Conservation (phyloP, 208 protist species). For the Leishmania lainsoni region DNA sequence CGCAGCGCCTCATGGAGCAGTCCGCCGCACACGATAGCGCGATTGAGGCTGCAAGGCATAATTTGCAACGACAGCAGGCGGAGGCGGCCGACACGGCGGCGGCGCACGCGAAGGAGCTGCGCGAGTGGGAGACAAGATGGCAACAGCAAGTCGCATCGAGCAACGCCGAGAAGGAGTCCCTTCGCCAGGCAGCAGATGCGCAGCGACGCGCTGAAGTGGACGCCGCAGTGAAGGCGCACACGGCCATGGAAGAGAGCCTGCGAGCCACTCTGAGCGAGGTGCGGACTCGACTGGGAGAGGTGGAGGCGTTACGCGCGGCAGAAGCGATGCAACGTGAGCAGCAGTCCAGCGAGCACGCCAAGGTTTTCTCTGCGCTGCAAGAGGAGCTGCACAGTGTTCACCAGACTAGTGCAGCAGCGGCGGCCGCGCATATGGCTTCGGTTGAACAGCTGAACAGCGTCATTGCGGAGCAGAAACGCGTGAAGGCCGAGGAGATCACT, state of each 20-base stretch:
- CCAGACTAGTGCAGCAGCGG: background rate
- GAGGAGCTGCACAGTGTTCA: background rate
- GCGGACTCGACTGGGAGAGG: background rate
- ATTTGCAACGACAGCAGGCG: background rate
- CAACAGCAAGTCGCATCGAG: background rate
- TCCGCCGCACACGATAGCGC: background rate
- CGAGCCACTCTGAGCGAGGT: background rate
- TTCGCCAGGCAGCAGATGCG: background rate
- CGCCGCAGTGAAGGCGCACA: background rate
- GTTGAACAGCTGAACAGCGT: slow-evolving; percentile 29
- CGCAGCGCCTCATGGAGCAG: background rate
- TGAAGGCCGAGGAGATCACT: background rate
- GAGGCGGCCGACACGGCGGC: background rate
- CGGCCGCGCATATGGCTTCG: slow-evolving; percentile 4
- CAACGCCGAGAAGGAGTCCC: background rate
- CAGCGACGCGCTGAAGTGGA: background rate
- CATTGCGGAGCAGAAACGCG: slow-evolving; percentile 2
- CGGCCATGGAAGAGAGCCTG: background rate
- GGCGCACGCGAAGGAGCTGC: background rate
- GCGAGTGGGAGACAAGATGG: background rate
- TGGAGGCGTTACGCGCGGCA: background rate
- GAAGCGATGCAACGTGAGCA: background rate
- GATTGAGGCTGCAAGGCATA: background rate
- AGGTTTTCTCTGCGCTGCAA: background rate
- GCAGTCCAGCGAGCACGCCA: background rate